Evolutionary conservation across 345 rosid genomes (phyloP).

Genomic region (Eucalyptus urophylla): DNA sequence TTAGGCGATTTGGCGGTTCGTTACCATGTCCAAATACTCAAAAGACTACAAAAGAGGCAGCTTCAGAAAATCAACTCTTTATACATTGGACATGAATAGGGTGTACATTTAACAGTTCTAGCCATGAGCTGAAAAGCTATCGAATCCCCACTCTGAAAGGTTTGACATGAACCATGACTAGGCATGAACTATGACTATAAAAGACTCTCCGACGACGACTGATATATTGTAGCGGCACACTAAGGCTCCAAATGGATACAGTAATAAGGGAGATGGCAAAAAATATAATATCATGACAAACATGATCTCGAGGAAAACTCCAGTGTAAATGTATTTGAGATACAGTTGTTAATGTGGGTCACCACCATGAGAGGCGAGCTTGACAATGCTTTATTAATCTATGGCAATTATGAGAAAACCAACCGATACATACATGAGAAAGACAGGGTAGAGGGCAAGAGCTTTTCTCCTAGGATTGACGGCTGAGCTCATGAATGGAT

Average conservation of each 20-base stretch:
- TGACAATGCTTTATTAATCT: conserved; percentile 13
- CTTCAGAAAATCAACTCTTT: background rate
- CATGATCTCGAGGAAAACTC: background rate
- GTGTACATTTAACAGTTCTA: background rate
- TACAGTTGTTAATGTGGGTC: background rate
- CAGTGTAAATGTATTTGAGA: background rate
- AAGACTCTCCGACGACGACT: background rate
- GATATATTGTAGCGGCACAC: background rate
- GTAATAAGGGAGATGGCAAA: background rate
- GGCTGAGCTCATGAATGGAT: conserved; percentile 91
- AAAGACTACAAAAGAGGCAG: background rate
- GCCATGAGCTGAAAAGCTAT: background rate
- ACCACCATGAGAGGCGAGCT: background rate
- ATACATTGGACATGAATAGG: background rate
- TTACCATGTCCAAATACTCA: background rate
- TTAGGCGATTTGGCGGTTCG: background rate
- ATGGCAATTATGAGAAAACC: conserved; percentile 94
- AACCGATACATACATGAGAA: conserved; percentile 95
- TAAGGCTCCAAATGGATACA: background rate
- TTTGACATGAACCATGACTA: background rate
- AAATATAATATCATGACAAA: background rate
- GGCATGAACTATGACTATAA: background rate
- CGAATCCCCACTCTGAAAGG: background rate
- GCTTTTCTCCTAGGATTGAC: conserved; percentile 84
- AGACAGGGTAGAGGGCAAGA: conserved; percentile 84